Conservation (phyloP, 225 moss, liverwort and hornwort genomes). For the Bryum argenteum region DNA sequence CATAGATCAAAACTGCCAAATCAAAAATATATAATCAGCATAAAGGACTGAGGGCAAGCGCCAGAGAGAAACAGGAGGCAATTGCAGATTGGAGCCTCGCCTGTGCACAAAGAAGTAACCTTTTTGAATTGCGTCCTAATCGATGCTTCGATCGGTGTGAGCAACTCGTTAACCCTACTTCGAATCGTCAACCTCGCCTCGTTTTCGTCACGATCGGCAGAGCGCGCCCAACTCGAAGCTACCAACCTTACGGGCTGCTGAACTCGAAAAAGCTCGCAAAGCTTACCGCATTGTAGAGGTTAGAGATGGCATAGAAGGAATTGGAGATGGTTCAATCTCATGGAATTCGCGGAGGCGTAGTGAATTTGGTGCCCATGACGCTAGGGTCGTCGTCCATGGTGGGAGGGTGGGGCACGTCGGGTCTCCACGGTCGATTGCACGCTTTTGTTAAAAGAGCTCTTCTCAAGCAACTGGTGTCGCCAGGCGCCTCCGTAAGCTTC, state of each 20-base stretch:
- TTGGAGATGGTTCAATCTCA: slow-evolving; percentile 52
- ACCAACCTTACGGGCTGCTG: neutral
- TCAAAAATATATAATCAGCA: neutral
- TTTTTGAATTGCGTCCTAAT: neutral
- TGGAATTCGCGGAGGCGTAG: slow-evolving; percentile 45
- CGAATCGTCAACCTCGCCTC: slow-evolving; percentile 6
- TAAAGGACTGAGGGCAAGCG: slow-evolving; percentile 5
- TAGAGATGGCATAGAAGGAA: slow-evolving; percentile 11
- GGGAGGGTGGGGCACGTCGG: slow-evolving; percentile 61
- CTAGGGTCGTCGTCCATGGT: slow-evolving; percentile 56
- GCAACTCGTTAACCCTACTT: slow-evolving; percentile 29
- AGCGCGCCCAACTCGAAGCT: neutral
- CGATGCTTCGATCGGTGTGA: neutral
- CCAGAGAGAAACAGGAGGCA: neutral
- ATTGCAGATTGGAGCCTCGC: neutral
- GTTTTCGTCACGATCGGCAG: neutral
- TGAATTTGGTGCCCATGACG: slow-evolving; percentile 48
- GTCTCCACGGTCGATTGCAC: slow-evolving; percentile 58
- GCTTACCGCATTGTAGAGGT: neutral
- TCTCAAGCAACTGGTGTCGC: slow-evolving; percentile 54
- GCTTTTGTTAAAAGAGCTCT: slow-evolving; percentile 62
- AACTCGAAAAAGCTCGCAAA: neutral
- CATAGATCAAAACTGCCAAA: neutral
- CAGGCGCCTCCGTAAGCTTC: slow-evolving; percentile 48
- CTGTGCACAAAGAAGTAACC: neutral